Conservation (phyloP, 495 filamentous ascomycete genomes). For the Evernia prunastri region DNA sequence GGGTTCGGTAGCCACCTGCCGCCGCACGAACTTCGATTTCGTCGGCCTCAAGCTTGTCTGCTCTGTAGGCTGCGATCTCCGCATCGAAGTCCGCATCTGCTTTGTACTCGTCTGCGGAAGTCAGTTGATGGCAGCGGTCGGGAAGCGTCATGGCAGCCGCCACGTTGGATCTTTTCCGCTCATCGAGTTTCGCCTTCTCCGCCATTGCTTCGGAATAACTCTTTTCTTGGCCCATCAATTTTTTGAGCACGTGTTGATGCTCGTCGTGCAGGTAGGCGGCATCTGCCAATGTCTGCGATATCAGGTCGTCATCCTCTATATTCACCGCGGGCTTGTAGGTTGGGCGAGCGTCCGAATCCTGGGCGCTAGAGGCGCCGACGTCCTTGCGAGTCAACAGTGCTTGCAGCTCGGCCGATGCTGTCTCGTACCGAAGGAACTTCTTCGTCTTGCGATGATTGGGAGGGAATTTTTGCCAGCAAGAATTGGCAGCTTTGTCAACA, state of each 20-base stretch:
- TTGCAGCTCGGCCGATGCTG: not conserved
- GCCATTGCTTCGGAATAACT: not conserved
- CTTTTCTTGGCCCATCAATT: too few species aligned
- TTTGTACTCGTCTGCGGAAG: not conserved
- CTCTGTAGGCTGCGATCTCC: not conserved
- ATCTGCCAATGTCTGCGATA: not conserved
- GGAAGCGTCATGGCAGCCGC: not conserved
- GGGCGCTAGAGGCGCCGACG: not conserved
- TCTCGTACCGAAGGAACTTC: not conserved
- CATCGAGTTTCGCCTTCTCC: not conserved
- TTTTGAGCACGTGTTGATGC: too few species aligned
- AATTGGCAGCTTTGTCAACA: slow-evolving; percentile 1
- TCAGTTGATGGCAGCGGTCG: not conserved
- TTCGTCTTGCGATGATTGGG: not conserved
- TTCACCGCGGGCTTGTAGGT: not conserved
- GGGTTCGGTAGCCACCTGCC: not conserved
- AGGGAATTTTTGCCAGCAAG: not conserved
- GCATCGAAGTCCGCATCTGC: not conserved
- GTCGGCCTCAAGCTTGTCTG: not conserved
- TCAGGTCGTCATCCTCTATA: not conserved
- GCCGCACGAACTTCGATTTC: not conserved
- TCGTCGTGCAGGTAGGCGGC: not conserved
- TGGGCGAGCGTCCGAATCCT: not conserved
- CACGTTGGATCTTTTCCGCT: not conserved
- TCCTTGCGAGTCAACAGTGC: not conserved